A percentile compares a stretch with the other conserved stretches of the same genome.
Evolutionary conservation across 768 basidiomycete genomes (phyloP).

Genomic region (Lactarius tabidus): DNA sequence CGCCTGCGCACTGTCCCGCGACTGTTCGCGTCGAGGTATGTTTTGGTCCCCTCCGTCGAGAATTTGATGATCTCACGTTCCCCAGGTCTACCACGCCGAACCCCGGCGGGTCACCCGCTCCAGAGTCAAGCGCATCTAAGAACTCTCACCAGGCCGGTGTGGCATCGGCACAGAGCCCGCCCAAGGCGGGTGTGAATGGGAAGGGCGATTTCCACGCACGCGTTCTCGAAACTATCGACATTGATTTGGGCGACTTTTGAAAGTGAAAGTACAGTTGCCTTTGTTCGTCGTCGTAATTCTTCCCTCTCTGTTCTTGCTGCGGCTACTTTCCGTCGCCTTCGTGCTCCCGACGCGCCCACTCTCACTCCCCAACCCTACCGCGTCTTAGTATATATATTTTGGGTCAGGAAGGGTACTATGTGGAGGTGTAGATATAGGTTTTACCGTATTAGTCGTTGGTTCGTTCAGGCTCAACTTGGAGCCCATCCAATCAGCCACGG

Average conservation of each 20-base stretch:
- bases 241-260: slow-evolving; percentile 77
- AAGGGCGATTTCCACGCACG: slow-evolving; percentile 52
- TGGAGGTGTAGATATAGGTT: slow-evolving; percentile 10
- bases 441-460: slow-evolving; percentile 11
- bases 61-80: slow-evolving; percentile 9
- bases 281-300: too few relatives aligned
- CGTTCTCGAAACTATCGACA: slow-evolving; percentile 62
- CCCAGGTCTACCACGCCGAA: slow-evolving; percentile 42
- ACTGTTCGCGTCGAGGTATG: slow-evolving; percentile 60
- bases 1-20: slow-evolving; percentile 62
- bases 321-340: background rate
- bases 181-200: slow-evolving; percentile 29
- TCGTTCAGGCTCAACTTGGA: slow-evolving; percentile 7
- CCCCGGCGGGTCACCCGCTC: slow-evolving; percentile 32
- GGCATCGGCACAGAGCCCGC: slow-evolving; percentile 29
- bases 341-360: background rate
- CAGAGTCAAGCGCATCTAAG: slow-evolving; percentile 28
- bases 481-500: background rate
- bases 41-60: background rate
- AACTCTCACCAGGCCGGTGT: slow-evolving; percentile 31
- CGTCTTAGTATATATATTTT: background rate
- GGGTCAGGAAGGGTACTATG: background rate
- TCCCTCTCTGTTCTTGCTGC: background rate
- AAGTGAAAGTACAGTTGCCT: background rate
- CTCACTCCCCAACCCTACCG: background rate